phyloP scores from a whole-genome alignment of 2,329 filamentous ascomycete genomes.

The Neopestalotiopsis sp. region DNA sequence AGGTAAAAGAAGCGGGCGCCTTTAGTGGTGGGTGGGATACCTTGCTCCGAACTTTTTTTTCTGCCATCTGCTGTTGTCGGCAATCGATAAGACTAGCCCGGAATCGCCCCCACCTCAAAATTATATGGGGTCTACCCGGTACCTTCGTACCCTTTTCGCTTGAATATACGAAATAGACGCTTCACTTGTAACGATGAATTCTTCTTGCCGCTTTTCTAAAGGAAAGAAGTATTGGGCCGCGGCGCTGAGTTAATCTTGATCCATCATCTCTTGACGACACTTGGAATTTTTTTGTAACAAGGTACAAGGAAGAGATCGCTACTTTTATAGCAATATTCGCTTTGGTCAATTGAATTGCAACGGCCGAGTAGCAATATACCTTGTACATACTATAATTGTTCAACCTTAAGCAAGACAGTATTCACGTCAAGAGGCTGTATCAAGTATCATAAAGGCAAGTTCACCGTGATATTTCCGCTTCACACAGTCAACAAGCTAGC shows the following conservation, averaged over 20 bases:
- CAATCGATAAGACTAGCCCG: constrained; percentile 4
- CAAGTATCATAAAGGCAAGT: not conserved
- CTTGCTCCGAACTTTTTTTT: constrained; percentile 1
- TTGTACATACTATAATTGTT: not conserved
- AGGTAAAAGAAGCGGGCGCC: not conserved
- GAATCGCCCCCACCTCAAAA: not conserved
- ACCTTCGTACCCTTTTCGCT: not conserved
- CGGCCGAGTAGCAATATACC: no score
- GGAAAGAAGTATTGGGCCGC: no score
- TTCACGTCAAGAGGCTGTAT: not conserved
- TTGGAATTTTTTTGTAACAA: no score
- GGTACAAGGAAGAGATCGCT: no score
- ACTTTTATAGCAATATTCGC: no score
- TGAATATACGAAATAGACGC: no score
- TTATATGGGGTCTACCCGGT: not conserved
- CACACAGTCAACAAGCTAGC: not conserved
- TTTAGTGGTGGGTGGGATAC: constrained; percentile 3
- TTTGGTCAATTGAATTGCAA: no score
- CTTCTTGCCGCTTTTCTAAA: no score
- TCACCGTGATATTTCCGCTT: not conserved
- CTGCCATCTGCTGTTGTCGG: not conserved
- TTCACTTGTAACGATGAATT: no score
- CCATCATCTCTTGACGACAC: no score
- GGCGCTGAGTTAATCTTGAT: no score
- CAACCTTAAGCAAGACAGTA: not conserved